A percentile compares a stretch with the other conserved stretches of the same genome.
Conservation (phyloP, 2,329 filamentous ascomycete species). For the Neonectria ditissima region DNA sequence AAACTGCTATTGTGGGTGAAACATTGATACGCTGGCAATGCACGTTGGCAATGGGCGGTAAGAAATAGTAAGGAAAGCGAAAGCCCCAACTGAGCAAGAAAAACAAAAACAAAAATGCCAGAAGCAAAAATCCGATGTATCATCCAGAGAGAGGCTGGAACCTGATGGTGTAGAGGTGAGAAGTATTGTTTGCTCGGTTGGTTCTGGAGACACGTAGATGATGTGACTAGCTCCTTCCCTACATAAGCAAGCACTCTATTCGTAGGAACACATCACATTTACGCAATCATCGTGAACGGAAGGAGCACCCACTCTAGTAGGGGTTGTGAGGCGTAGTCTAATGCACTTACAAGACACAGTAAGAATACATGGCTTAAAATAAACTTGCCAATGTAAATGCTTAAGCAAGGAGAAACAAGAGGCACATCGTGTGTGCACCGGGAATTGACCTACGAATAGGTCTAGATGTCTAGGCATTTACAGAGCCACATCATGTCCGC, state of each 20-base stretch:
- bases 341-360: slow-evolving; percentile 3
- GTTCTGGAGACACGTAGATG: slow-evolving; percentile 3
- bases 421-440: background rate
- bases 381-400: background rate
- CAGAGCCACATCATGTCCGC: background rate
- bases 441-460: slow-evolving; percentile 6
- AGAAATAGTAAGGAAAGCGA: slow-evolving; percentile 3
- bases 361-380: background rate
- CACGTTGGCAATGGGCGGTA: background rate
- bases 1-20: background rate
- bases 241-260: background rate
- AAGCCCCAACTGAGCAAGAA: slow-evolving; percentile 3
- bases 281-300: slow-evolving; percentile 10
- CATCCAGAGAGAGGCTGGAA: background rate
- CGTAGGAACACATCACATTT: background rate
- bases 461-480: slow-evolving; percentile 5
- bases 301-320: slow-evolving; percentile 4
- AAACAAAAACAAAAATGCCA: background rate
- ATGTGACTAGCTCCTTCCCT: slow-evolving; percentile 13
- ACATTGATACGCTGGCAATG: slow-evolving; percentile 19
- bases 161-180: slow-evolving; percentile 11
- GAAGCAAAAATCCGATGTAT: slow-evolving; percentile 10
- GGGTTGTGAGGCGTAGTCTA: slow-evolving; percentile 11
- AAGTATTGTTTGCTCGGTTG: slow-evolving; percentile 12
- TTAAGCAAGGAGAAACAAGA: slow-evolving; percentile 12